Conservation (phyloP, 306 rosid species). For the Prunus padus region DNA sequence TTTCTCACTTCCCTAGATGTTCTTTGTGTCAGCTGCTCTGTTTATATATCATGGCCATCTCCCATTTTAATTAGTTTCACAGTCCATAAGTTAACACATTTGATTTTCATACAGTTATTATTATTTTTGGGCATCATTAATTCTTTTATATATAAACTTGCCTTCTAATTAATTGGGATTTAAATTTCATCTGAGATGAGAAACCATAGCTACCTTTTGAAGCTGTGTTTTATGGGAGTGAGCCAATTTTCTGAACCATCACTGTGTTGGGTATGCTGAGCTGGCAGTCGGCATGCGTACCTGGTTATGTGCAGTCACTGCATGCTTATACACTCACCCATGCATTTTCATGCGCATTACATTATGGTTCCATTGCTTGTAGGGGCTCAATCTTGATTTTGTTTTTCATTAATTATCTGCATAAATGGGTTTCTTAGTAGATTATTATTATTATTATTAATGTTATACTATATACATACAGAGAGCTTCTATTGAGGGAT, state of each 20-base stretch:
- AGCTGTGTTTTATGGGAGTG: slow-evolving; percentile 13
- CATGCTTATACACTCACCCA: slow-evolving; percentile 38
- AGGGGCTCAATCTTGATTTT: slow-evolving; percentile 44
- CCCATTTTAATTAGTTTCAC: background rate
- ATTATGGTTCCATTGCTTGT: background rate
- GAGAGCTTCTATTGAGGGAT: no score
- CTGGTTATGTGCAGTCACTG: slow-evolving; percentile 34
- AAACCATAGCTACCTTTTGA: background rate
- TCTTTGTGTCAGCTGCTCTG: slow-evolving; percentile 47
- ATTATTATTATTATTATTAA: background rate
- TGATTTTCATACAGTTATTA: background rate
- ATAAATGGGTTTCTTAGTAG: background rate
- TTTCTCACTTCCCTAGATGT: slow-evolving; percentile 91
- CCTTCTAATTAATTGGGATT: background rate
- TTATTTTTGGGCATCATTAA: background rate
- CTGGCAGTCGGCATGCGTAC: slow-evolving; percentile 49
- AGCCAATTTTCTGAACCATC: slow-evolving; percentile 17
- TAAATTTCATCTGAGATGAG: background rate
- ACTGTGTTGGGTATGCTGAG: slow-evolving; percentile 25
- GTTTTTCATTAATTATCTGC: background rate
- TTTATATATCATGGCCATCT: background rate
- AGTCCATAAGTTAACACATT: background rate
- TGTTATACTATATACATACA: no score
- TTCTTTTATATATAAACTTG: background rate
- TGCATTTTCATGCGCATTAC: slow-evolving; percentile 38